phyloP scores from a whole-genome alignment of 495 filamentous ascomycete genomes.

The Astrothelium macrocarpum region DNA sequence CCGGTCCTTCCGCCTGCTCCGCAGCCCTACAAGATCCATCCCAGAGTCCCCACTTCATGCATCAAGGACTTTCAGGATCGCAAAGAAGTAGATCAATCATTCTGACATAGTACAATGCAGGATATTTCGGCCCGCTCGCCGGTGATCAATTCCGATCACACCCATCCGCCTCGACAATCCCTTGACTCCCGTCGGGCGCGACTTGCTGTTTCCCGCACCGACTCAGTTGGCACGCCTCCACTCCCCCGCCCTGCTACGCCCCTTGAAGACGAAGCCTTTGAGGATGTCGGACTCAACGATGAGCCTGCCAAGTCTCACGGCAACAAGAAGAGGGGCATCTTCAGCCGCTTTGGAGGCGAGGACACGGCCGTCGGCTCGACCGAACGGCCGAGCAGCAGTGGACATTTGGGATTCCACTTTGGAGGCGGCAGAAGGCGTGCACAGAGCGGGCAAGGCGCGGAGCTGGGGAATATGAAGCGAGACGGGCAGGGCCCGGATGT shows the following conservation, averaged over 20 bases:
- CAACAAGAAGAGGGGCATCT: conserved; percentile 69
- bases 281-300: conserved; percentile 83
- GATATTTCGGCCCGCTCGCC: conserved; percentile 90
- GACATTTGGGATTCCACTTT: conserved; percentile 19
- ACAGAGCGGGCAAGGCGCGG: conserved; percentile 25
- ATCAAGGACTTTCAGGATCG: conserved; percentile 83
- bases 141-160: conserved; percentile 44
- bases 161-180: conserved; percentile 55
- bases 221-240: conserved; percentile 40
- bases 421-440: conserved; percentile 22
- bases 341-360: conserved; percentile 55
- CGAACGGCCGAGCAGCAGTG: conserved; percentile 14
- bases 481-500: conserved; percentile 9
- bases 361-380: conserved; percentile 11
- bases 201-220: conserved; percentile 43
- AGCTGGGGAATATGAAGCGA: conserved; percentile 25
- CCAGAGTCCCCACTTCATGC: no score
- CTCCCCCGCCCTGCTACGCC: conserved; percentile 34
- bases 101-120: conserved; percentile 43
- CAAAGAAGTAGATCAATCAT: conserved; percentile 51
- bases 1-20: conserved; percentile 4
- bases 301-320: conserved; percentile 41
- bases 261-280: conserved; percentile 64
- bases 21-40: conserved; percentile 6
- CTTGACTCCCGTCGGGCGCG: conserved; percentile 64